Evolutionary conservation across 2,329 filamentous ascomycete species (phyloP), one percentile per base, ranked within the genome.

Genomic region (Neurospora sp.): DNA sequence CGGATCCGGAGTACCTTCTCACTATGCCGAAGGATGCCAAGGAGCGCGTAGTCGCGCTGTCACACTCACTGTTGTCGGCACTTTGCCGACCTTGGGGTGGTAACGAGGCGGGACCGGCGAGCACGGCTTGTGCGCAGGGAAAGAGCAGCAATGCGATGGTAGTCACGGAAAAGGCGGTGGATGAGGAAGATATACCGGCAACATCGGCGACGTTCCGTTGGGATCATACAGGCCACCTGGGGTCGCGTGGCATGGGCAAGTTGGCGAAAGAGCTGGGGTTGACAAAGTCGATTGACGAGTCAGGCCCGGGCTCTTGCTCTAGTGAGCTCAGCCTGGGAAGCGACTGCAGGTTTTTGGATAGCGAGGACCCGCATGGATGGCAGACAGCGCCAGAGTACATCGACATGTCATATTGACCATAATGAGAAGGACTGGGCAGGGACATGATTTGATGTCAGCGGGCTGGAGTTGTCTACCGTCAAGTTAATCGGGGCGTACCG

Each of bases 331-430:
- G 23, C 52, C 52, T 39, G 36, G 28, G 38, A 40, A 37, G 39
- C 40, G 19, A 41, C n/a, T 46, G 38, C 17, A 67, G 71, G 15
- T 75, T 74, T 33, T 41, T 75, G 28, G 74, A 72, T 15, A 74
- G 73, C 19, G 72, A 74, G 40, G 71, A 62, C 23, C 74, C 74
- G 57, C 74, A 68, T 19, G 74, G 74, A 3, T 75, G 74, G 74
- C 69, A 67, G 19, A 17, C 46, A 52, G 70, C 70, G 1, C 8
- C 57, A 17, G 70, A 68, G 41, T 72, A 73, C 69, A 17, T 74
- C 23, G 70, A 71, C 41, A 62, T 39, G 67, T 19, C 39, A 39
- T 19, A 46, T 52, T 36, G 15, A 62, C 28, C 52, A 62, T 62
- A 33, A 62, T 33, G 19, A 5, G 23, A 62, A 33, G 43, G 23